These are phyloP conservation scores for Taxillus chinensis DNA, from an alignment of 164 flowering plant genomes.

Conservation along the genomic window DNA sequence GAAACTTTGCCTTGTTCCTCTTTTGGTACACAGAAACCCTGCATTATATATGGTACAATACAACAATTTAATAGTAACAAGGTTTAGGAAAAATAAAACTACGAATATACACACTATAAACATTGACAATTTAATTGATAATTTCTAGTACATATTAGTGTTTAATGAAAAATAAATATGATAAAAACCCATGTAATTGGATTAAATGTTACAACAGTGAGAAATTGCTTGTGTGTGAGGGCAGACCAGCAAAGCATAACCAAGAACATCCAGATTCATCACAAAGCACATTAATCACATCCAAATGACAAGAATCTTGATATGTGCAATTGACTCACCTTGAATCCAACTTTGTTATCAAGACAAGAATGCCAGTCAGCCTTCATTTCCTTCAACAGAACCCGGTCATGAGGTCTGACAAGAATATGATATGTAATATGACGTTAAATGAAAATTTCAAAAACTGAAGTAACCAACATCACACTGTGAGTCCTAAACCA, in stretches of 20 bases:
- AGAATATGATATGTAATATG: neutral
- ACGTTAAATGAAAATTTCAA: neutral
- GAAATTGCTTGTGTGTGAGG: too few relatives aligned
- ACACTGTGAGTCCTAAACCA: neutral
- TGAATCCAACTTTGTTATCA: slow-evolving; percentile 82
- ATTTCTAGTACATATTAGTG: too few relatives aligned
- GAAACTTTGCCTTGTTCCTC: slow-evolving; percentile 72
- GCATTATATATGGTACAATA: slow-evolving; percentile 4
- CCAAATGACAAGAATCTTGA: neutral
- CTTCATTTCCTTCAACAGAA: slow-evolving; percentile 82
- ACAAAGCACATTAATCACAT: too few relatives aligned
- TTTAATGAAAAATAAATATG: too few relatives aligned
- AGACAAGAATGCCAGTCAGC: slow-evolving; percentile 90
- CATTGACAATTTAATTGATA: too few relatives aligned
- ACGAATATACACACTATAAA: too few relatives aligned
- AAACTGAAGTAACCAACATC: neutral
- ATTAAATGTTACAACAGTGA: too few relatives aligned
- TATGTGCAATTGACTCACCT: slow-evolving; percentile 33
- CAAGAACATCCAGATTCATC: too few relatives aligned
- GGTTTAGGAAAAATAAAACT: too few relatives aligned
- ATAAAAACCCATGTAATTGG: too few relatives aligned
- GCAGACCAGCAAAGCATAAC: too few relatives aligned
- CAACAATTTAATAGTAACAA: too few relatives aligned
- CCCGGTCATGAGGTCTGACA: slow-evolving; percentile 87
- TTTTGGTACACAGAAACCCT: slow-evolving; percentile 91